A percentile compares a stretch with the other conserved stretches of the same genome.
These are phyloP conservation scores for Dothideomycetes sp. DNA, from an alignment of 2,329 filamentous ascomycete genomes.

Conservation along the genomic window DNA sequence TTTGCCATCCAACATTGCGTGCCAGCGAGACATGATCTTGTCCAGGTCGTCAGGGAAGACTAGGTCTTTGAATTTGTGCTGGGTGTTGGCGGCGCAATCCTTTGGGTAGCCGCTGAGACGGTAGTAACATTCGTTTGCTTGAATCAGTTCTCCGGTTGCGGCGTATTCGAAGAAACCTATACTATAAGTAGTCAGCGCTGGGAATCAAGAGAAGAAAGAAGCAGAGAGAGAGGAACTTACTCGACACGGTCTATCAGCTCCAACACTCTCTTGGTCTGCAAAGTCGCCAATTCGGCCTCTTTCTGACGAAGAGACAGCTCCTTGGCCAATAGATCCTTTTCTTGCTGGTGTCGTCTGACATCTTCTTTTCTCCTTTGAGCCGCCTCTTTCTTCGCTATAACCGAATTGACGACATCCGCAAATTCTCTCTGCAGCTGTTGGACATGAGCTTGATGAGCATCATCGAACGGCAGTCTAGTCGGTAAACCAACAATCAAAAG, in stretches of 20 bases:
- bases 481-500: neutral
- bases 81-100: neutral
- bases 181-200: neutral
- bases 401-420: neutral
- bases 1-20: neutral
- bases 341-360: neutral
- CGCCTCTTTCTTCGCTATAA: neutral
- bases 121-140: slow-evolving; percentile 4
- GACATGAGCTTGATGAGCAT: neutral
- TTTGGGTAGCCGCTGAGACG: slow-evolving; percentile 4
- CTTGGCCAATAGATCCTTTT: neutral
- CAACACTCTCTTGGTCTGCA: neutral
- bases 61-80: slow-evolving; percentile 7
- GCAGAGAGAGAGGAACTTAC: neutral
- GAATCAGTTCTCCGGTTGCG: slow-evolving; percentile 3
- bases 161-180: slow-evolving; percentile 6
- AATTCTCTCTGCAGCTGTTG: neutral
- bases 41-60: slow-evolving; percentile 1
- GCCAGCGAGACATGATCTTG: neutral
- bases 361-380: neutral
- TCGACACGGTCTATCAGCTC: neutral
- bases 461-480: neutral
- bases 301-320: neutral
- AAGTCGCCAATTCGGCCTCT: neutral
- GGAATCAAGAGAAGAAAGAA: too few species aligned